Conservation (phyloP, 1,284 basidiomycete species). For the Tilletia walkeri region DNA sequence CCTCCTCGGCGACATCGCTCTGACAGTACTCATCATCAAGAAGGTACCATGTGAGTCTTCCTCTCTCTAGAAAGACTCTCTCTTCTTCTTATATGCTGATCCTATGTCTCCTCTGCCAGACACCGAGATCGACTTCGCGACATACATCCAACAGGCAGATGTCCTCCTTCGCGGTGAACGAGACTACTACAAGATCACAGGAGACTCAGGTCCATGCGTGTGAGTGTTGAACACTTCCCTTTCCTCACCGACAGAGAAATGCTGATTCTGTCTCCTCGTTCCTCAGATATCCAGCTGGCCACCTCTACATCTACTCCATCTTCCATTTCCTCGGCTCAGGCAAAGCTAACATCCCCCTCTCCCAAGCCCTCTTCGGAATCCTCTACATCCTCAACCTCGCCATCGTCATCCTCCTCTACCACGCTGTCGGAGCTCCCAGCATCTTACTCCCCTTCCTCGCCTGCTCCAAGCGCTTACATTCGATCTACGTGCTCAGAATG, state of each 20-base stretch:
- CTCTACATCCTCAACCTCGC: conserved; percentile 37
- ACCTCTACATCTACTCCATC: conserved; percentile 79
- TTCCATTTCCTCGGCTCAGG: conserved; percentile 68
- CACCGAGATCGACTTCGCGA: conserved; percentile 98
- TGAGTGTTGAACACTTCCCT: conserved; percentile 48
- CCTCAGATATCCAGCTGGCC: conserved; percentile 78
- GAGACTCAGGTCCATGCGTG: conserved; percentile 92
- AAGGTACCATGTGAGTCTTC: conserved; percentile 24
- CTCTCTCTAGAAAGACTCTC: too few relatives aligned
- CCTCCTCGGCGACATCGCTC: conserved; percentile 21
- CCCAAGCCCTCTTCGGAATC: conserved; percentile 60
- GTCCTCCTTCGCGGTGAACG: conserved; percentile 75
- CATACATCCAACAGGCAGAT: conserved; percentile 83
- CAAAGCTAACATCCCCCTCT: background rate
- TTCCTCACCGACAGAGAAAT: too few relatives aligned
- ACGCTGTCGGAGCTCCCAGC: conserved; percentile 32
- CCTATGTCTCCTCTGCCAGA: conserved; percentile 60
- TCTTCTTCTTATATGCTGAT: too few relatives aligned
- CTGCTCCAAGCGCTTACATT: conserved; percentile 88
- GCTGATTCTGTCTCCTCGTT: too few relatives aligned
- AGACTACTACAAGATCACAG: conserved; percentile 79
- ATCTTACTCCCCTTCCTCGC: conserved; percentile 69
- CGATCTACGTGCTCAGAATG: conserved; percentile 83
- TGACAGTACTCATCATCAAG: conserved; percentile 25
- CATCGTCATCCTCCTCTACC: conserved; percentile 39